Evolutionary conservation across 2,329 filamentous ascomycete species (phyloP).

Genomic region (Monosporascus sp.): DNA sequence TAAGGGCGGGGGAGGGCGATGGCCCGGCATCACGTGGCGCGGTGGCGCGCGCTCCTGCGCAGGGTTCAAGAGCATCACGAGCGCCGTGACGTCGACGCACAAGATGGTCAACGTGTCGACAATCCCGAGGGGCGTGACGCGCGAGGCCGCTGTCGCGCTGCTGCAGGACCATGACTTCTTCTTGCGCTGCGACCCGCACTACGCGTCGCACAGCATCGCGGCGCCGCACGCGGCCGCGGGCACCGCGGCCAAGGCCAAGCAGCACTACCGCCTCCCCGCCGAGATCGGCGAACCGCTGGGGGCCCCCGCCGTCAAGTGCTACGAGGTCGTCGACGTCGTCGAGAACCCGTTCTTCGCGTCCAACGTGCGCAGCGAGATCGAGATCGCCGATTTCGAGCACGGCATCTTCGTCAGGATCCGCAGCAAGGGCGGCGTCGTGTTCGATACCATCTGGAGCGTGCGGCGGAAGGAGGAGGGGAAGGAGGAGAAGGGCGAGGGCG

Average conservation of each 20-base stretch:
- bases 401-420: slow-evolving; percentile 48
- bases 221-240: slow-evolving; percentile 16
- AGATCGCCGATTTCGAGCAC: slow-evolving; percentile 44
- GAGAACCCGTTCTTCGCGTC: slow-evolving; percentile 52
- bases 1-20: background rate
- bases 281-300: slow-evolving; percentile 16
- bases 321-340: slow-evolving; percentile 46
- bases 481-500: slow-evolving; percentile 21
- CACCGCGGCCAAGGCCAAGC: slow-evolving; percentile 21
- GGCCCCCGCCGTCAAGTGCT: slow-evolving; percentile 28
- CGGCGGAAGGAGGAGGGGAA: slow-evolving; percentile 28
- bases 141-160: slow-evolving; percentile 29
- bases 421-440: slow-evolving; percentile 44
- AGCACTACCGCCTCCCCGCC: slow-evolving; percentile 17
- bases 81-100: background rate
- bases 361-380: slow-evolving; percentile 48
- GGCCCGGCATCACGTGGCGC: background rate
- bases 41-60: background rate
- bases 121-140: slow-evolving; percentile 30
- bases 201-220: slow-evolving; percentile 28
- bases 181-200: slow-evolving; percentile 48
- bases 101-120: slow-evolving; percentile 37
- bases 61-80: background rate
- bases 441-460: slow-evolving; percentile 47
- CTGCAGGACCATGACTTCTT: slow-evolving; percentile 50